phyloP scores from a whole-genome alignment of 2,329 filamentous ascomycete genomes.

The Epichloe amarillans region DNA sequence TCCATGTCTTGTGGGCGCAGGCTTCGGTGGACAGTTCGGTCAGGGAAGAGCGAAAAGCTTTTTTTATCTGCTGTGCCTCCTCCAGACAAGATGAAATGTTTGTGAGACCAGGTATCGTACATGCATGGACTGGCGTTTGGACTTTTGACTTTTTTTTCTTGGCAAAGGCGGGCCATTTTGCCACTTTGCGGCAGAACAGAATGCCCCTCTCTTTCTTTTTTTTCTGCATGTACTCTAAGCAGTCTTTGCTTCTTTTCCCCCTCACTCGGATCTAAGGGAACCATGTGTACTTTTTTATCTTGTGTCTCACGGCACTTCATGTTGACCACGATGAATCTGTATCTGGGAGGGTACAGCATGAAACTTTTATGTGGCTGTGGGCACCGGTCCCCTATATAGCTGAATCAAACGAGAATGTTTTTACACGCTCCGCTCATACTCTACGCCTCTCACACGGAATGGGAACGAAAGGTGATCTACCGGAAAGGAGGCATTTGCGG shows the following conservation, averaged over 20 bases:
- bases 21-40: not conserved
- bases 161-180: not conserved
- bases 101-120: constrained; percentile 8
- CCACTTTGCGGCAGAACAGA: not conserved
- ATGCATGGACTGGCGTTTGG: constrained; percentile 19
- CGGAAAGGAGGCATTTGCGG: not conserved
- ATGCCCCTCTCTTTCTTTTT: not conserved
- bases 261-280: not conserved
- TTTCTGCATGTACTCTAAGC: not conserved
- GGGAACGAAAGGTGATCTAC: constrained; percentile 29
- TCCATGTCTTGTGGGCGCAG: not conserved
- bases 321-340: not conserved
- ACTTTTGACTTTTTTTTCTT: not conserved
- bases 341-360: not conserved
- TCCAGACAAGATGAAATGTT: not conserved
- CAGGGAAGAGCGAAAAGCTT: not conserved
- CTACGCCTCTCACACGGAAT: constrained; percentile 48
- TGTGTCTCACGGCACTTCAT: not conserved
- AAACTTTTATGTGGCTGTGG: not conserved
- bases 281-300: not conserved
- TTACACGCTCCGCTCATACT: constrained; percentile 47
- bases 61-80: not conserved
- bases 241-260: not conserved
- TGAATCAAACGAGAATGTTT: not conserved
- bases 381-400: not conserved